phyloP scores from a whole-genome alignment of 2,329 filamentous ascomycete genomes.

The Sclerotinia minor region DNA sequence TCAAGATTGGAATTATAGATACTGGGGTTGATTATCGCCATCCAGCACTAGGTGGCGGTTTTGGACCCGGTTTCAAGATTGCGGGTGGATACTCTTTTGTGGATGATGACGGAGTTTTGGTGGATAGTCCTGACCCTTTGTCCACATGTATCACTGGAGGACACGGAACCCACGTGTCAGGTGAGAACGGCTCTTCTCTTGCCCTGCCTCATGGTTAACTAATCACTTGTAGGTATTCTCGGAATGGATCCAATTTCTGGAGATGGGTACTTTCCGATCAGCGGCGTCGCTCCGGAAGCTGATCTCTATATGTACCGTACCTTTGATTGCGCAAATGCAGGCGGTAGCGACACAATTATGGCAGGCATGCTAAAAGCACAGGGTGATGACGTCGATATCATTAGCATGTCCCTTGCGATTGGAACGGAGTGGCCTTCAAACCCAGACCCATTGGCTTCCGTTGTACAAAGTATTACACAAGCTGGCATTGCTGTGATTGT shows the following conservation, averaged over 20 bases:
- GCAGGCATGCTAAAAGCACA: constrained; percentile 32
- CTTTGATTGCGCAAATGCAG: constrained; percentile 30
- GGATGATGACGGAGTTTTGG: constrained; percentile 46
- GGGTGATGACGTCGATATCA: constrained; percentile 33
- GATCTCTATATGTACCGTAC: constrained; percentile 34
- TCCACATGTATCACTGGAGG: constrained; percentile 31
- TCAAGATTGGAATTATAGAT: constrained; percentile 45
- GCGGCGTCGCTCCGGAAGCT: constrained; percentile 34
- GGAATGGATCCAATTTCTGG: constrained; percentile 29
- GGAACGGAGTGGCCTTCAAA: constrained; percentile 19
- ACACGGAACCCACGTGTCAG: constrained; percentile 35
- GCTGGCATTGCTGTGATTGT: constrained; percentile 27
- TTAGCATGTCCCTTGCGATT: constrained; percentile 35
- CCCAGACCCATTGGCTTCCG: constrained; percentile 25
- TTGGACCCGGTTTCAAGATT: constrained; percentile 59
- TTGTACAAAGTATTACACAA: constrained; percentile 23
- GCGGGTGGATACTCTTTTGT: constrained; percentile 58
- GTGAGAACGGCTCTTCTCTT: constrained; percentile 15
- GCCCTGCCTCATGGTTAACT: neutral
- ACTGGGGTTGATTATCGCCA: constrained; percentile 60
- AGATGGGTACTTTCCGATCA: constrained; percentile 28
- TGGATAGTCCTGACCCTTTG: constrained; percentile 29
- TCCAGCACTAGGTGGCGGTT: constrained; percentile 63
- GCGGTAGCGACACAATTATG: constrained; percentile 31
- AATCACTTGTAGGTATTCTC: constrained; percentile 28